phyloP scores from a whole-genome alignment of 2,329 filamentous ascomycete species.

The Beauveria scarabaeidicola region DNA sequence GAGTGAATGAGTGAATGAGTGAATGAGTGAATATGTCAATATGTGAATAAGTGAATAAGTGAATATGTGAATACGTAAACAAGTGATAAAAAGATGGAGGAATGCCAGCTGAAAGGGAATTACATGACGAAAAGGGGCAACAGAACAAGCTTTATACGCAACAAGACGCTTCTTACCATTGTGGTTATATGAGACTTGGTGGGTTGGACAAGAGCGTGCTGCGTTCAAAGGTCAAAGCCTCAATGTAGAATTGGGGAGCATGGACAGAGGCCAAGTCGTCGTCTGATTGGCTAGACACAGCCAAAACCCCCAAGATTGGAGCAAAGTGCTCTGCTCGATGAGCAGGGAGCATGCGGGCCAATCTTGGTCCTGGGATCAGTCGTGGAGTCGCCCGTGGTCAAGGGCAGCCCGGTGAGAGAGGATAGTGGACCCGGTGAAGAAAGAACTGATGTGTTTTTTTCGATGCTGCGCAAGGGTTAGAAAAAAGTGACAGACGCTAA shows the following conservation, averaged over 20 bases:
- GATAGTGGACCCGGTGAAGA: constrained; percentile 10
- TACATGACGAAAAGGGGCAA: not conserved
- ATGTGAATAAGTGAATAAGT: too few relatives aligned
- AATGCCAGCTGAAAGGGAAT: not conserved
- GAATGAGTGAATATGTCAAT: too few relatives aligned
- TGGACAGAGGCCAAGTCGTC: not conserved
- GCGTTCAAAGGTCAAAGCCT: not conserved
- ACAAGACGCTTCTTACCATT: constrained; percentile 6
- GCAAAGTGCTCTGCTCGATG: not conserved
- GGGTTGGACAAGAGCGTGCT: constrained; percentile 7
- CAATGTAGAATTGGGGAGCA: not conserved
- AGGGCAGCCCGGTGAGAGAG: constrained; percentile 2
- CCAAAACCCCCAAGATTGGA: not conserved
- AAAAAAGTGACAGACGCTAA: not conserved
- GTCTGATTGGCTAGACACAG: not conserved
- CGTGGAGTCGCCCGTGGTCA: not conserved
- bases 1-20: too few relatives aligned
- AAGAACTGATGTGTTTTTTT: not conserved
- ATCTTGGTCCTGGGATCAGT: constrained; percentile 7
- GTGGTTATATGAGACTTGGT: constrained; percentile 6
- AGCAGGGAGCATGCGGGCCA: constrained; percentile 6
- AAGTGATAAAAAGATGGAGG: not conserved
- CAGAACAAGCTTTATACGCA: constrained; percentile 6
- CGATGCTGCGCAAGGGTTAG: constrained; percentile 1
- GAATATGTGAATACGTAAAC: too few relatives aligned